phyloP scores from a whole-genome alignment of 2,329 filamentous ascomycete genomes.

The Microdochium trichocladiopsis region DNA sequence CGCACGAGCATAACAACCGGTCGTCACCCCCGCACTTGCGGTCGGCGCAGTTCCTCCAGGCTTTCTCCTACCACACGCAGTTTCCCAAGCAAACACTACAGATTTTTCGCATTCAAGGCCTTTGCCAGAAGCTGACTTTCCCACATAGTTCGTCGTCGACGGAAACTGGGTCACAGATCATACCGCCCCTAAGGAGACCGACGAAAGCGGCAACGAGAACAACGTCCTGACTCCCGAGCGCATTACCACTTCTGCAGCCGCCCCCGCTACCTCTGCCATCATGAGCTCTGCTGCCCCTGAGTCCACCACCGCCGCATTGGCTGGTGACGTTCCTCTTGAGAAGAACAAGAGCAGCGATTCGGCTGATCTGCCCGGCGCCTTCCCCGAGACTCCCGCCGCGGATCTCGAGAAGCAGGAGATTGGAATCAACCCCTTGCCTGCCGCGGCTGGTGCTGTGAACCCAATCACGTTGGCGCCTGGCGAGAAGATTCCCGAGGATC shows the following conservation, averaged over 20 bases:
- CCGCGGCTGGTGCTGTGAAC: constrained; percentile 61
- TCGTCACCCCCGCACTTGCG: background rate
- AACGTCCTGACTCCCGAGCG: constrained; percentile 79
- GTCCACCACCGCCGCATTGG: constrained; percentile 65
- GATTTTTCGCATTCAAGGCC: too few relatives aligned
- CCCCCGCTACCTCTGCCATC: constrained; percentile 39
- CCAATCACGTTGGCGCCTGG: constrained; percentile 74
- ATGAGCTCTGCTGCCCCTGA: constrained; percentile 63
- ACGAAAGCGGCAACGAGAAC: constrained; percentile 80
- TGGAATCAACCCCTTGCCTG: constrained; percentile 54
- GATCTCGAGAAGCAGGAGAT: constrained; percentile 43
- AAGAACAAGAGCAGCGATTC: constrained; percentile 20
- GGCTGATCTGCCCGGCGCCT: constrained; percentile 56
- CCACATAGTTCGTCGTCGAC: constrained; percentile 83
- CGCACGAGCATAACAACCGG: background rate
- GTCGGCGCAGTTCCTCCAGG: background rate
- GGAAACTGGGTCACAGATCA: constrained; percentile 82
- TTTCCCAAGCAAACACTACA: too few relatives aligned
- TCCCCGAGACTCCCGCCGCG: constrained; percentile 62
- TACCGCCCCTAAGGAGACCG: constrained; percentile 72
- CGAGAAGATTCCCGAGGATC: constrained; percentile 67
- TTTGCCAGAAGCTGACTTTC: constrained; percentile 5
- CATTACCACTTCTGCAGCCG: constrained; percentile 42
- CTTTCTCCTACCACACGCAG: background rate
- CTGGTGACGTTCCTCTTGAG: constrained; percentile 57